Conservation (phyloP, 805 yeast species). For the Kodamaea kaohsiungensis region DNA sequence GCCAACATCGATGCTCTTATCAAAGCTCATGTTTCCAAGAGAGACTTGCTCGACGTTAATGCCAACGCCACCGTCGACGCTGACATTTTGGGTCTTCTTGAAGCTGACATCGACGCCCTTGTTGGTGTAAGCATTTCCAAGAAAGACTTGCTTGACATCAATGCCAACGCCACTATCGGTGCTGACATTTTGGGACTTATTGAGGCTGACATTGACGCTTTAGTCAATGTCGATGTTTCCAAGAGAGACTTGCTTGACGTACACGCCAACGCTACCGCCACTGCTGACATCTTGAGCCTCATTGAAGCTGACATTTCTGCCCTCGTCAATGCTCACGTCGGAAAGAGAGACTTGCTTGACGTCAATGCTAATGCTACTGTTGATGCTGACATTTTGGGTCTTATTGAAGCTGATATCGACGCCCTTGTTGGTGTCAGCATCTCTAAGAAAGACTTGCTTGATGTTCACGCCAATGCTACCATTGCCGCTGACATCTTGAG, state of each 20-base stretch:
- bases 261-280: not conserved
- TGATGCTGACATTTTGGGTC: constrained; percentile 1
- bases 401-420: not conserved
- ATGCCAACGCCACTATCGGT: constrained; percentile 1
- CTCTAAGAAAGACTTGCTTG: constrained; percentile 4
- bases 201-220: constrained; percentile 3
- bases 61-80: constrained; percentile 1
- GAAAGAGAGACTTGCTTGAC: constrained; percentile 7
- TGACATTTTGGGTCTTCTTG: not conserved
- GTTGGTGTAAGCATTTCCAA: not conserved
- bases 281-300: not conserved
- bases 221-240: not conserved
- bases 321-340: not conserved
- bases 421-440: not conserved
- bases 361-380: not conserved
- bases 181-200: constrained; percentile 5
- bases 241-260: constrained; percentile 7
- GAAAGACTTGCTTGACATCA: constrained; percentile 5
- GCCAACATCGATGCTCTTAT: not conserved
- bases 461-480: not conserved
- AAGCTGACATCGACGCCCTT: not conserved
- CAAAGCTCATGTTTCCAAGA: not conserved
- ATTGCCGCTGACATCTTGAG: constrained; percentile 3
- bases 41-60: constrained; percentile 2
- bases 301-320: constrained; percentile 1